Base-by-base conservation (phyloP, 2,329 filamentous ascomycete genomes). In the Tolypocladium inflatum region DNA sequence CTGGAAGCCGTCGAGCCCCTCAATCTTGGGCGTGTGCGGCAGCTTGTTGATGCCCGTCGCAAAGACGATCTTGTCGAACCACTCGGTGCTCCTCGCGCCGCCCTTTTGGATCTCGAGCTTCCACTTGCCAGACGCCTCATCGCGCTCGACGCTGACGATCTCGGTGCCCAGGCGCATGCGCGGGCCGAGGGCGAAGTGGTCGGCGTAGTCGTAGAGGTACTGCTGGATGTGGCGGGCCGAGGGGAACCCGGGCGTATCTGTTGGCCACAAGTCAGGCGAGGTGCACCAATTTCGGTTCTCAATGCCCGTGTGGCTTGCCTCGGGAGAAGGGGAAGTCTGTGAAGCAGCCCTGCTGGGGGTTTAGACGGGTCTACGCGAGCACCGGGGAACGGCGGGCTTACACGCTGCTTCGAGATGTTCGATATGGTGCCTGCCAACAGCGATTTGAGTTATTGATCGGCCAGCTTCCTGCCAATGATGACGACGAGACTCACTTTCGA, bases 11-110 rank as follows among this genome's bases (percentile, higher is more conserved):
- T 73, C 72, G 15, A 68, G 55, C 0, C 70, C 73, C 33, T 69
- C 64, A 4, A 77, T 62, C 4, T 63, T 57, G 4, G 76, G 76
- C 57, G 73, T 66, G 8, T 67, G 65, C 0, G 75, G 71, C 41
- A 56, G 64, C 52, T 42, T 70, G 63, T 62, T 76, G 66, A 59
- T 73, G 61, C 57, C 73, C 57, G 62, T 71, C 56, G 64, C 70
- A 6, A 76, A 60, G 2, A 73, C 62, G 7, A 76, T 65, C 59
- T 73, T 76, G 65, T 76, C 74, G 50, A 74, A 72, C 54, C 62
- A 59, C 13, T 63, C 0, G 38, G n/a, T 23, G n/a, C 42, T 45
- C n/a, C n/a, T 45, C n/a, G 4, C 45, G 10, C 30, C 8, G 45
- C n/a, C 45, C 13, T 19, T 26, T 17, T 26, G 13, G 23, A 69